A percentile compares a stretch with the other conserved stretches of the same genome.
Conservation (phyloP, 208 protist genomes). For the Phytomonas sp. region DNA sequence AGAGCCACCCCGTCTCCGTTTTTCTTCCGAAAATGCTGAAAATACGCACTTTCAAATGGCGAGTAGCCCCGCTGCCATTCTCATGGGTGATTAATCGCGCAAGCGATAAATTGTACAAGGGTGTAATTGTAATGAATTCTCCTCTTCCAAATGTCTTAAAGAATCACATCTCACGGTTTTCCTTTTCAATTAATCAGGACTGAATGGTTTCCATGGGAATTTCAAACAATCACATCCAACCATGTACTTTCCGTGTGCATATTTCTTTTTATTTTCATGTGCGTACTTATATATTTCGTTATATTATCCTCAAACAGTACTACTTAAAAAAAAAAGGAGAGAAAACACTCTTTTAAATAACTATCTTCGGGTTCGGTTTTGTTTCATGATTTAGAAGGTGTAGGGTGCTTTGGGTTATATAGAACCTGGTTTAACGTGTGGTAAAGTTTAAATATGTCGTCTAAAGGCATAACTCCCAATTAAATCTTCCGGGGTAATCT, state of each 20-base stretch:
- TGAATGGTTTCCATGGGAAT: not conserved
- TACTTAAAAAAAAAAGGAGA: not conserved
- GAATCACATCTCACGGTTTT: not conserved
- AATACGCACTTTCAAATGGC: not conserved
- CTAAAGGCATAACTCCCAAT: not conserved
- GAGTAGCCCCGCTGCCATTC: not conserved
- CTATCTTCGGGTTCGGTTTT: not conserved
- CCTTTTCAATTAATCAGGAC: not conserved
- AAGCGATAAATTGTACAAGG: not conserved
- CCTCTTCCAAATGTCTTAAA: not conserved
- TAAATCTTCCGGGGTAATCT: not conserved
- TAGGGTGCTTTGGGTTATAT: not conserved
- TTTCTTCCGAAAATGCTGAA: not conserved
- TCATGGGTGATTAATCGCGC: not conserved
- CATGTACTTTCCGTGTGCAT: not conserved
- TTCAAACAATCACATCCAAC: not conserved
- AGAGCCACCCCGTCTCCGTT: not conserved
- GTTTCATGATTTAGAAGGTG: not conserved
- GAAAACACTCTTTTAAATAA: not conserved
- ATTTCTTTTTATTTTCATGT: slow-evolving; percentile 7
- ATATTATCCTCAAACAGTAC: not conserved
- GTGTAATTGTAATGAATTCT: not conserved
- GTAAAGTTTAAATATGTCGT: not conserved
- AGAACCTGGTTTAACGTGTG: not conserved
- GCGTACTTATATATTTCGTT: slow-evolving; percentile 6